These are phyloP conservation scores for Pseudevernia furfuracea DNA, from an alignment of 495 filamentous ascomycete genomes.

Conservation along the genomic window DNA sequence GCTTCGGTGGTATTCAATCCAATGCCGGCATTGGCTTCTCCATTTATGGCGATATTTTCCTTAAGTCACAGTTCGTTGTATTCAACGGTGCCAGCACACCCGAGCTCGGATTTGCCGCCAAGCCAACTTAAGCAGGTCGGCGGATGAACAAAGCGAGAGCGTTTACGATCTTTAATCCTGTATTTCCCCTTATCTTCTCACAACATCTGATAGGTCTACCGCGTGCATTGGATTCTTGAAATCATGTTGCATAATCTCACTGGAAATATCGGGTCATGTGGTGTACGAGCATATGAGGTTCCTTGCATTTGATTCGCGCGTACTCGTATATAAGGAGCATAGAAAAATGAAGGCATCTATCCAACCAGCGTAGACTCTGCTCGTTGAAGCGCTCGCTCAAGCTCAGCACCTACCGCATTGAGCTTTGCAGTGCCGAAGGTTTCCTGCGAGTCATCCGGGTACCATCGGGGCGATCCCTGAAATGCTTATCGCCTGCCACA, in stretches of 20 bases:
- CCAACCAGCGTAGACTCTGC: neutral
- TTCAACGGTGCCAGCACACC: slow-evolving; percentile 52
- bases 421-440: neutral
- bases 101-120: slow-evolving; percentile 56
- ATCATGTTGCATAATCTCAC: neutral
- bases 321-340: neutral
- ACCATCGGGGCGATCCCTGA: neutral
- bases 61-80: slow-evolving; percentile 72
- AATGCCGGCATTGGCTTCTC: slow-evolving; percentile 55
- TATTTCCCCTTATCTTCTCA: neutral
- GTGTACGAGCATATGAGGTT: neutral
- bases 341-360: neutral
- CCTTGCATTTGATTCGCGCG: neutral
- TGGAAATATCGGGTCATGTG: neutral
- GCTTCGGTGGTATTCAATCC: slow-evolving; percentile 58
- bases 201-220: neutral
- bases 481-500: neutral
- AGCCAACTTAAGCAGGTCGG: slow-evolving; percentile 23
- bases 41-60: slow-evolving; percentile 71
- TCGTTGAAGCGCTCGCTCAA: neutral
- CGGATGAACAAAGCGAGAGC: neutral
- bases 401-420: neutral
- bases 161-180: neutral
- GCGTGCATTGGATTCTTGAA: neutral
- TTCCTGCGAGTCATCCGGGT: neutral